These are phyloP conservation scores for Saccharomyces mikatae DNA, from an alignment of 805 yeast genomes.

Conservation along the genomic window DNA sequence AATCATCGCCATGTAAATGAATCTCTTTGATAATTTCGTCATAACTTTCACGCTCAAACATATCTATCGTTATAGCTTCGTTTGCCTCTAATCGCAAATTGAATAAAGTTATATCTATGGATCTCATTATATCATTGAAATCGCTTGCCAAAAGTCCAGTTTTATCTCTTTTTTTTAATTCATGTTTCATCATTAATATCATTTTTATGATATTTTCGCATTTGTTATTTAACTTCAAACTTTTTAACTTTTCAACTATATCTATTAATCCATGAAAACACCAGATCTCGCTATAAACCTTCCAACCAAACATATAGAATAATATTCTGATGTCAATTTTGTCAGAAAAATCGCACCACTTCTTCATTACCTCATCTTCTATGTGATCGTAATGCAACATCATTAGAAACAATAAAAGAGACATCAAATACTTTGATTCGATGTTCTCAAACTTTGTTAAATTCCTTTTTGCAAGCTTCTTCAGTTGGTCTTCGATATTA, in stretches of 20 bases:
- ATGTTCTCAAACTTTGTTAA: constrained; percentile 11
- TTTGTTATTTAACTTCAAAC: constrained; percentile 22
- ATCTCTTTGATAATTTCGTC: constrained; percentile 11
- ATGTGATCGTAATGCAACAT: constrained; percentile 21
- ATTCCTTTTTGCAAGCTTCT: not conserved
- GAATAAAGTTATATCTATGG: constrained; percentile 22
- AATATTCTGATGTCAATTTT: constrained; percentile 24
- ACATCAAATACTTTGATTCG: constrained; percentile 15
- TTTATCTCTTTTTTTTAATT: constrained; percentile 1
- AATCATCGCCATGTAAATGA: constrained; percentile 1
- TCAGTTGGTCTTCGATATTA: constrained; percentile 13
- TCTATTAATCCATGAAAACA: constrained; percentile 21
- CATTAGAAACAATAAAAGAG: constrained; percentile 17
- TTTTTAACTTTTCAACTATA: constrained; percentile 16
- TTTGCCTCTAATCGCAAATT: constrained; percentile 1
- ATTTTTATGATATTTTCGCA: constrained; percentile 7
- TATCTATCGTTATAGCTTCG: constrained; percentile 7
- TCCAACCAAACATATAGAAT: constrained; percentile 19
- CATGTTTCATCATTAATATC: constrained; percentile 3
- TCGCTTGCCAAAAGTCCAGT: constrained; percentile 7
- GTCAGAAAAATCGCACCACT: constrained; percentile 15
- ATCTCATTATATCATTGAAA: constrained; percentile 14
- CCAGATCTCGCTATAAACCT: constrained; percentile 27
- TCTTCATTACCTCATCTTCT: constrained; percentile 9
- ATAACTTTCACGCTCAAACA: constrained; percentile 13